These are phyloP conservation scores for Aspergillus fumigatiaffinis DNA, from an alignment of 2,329 filamentous ascomycete species.

Conservation along the genomic window DNA sequence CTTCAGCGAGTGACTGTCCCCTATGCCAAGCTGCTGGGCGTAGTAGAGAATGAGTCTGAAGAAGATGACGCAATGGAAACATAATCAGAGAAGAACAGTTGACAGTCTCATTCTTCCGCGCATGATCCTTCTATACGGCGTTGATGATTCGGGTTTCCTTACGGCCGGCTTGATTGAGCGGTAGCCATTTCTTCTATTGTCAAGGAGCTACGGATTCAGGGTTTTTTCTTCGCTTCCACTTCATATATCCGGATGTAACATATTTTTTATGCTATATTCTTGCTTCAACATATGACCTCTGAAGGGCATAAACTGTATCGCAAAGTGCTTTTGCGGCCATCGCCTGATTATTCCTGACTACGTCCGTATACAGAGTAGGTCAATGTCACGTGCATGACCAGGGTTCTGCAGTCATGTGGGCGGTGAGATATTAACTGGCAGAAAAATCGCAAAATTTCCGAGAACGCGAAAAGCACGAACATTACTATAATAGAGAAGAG, in stretches of 20 bases:
- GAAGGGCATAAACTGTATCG: neutral
- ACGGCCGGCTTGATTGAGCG: neutral
- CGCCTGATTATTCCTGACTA: neutral
- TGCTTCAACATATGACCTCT: neutral
- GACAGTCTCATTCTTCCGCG: neutral
- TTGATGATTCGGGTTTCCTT: neutral
- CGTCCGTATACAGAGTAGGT: neutral
- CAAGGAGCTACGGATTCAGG: constrained; percentile 3
- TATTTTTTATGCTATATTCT: constrained; percentile 4
- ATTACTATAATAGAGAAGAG: neutral
- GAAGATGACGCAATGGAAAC: constrained; percentile 35
- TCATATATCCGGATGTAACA: neutral
- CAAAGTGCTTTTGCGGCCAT: neutral
- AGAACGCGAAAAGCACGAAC: constrained; percentile 2
- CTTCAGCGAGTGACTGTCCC: constrained; percentile 92
- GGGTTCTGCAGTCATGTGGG: constrained; percentile 24
- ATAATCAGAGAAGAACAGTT: constrained; percentile 8
- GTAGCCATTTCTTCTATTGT: neutral
- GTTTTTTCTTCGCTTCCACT: constrained; percentile 3
- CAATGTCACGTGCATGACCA: constrained; percentile 3
- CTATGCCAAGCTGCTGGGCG: constrained; percentile 77
- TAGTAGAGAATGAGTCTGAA: constrained; percentile 37
- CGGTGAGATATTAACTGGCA: constrained; percentile 19
- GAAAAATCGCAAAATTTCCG: constrained; percentile 15
- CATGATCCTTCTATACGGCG: neutral